Base-by-base conservation (phyloP, 805 yeast genomes). In the Trichomonascus vanleenenianus region DNA sequence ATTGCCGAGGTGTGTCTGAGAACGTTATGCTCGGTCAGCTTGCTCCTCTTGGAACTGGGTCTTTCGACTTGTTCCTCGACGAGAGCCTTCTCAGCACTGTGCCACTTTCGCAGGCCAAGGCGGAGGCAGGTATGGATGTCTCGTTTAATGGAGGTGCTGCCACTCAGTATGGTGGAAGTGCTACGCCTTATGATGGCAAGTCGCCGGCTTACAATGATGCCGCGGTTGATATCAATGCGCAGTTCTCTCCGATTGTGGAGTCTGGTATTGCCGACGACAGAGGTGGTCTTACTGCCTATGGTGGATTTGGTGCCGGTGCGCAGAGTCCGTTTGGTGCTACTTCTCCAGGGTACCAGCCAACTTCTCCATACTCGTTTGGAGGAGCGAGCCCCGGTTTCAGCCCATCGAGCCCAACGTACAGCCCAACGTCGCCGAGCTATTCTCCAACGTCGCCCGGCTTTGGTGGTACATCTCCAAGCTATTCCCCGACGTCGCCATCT, bases 31-130 rank as follows among this genome's bases (percentile, higher is more conserved):
- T 93, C 60, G 99, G 99, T 42, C 98, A 93, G 74, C 78, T 93
- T 75, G 97, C 98, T 18, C 97, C 98, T 49, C 78, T 93, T 57
- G 99, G 99, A 67, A 93, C 99, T 2, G 99, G 99, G 62, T 83
- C 95, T 0, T 93, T 93, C 61, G 97, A 93, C 62, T 91, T 93
- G 33, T 81, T 86, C 81, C 81, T 93, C 50, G 96, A 93, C 65
- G 97, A 93, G 57, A 79, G 80, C 59, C 79, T 87, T 73, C 73
- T 91, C 61, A 80, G 82, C 45, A 63, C 74, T 40, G 70, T 83
- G 36, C 79, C 85, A 30, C 68, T 73, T n/a, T 12, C 16, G 47
- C 60, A 68, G 18, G 59, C 60, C 7, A 63, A 59, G 43, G 62
- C 88, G 33, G 39, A 30, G 15, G 45, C 44, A 10, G 86, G 76